phyloP scores from a whole-genome alignment of 169 alveolate genomes.

The Plasmodium billcollinsi region DNA sequence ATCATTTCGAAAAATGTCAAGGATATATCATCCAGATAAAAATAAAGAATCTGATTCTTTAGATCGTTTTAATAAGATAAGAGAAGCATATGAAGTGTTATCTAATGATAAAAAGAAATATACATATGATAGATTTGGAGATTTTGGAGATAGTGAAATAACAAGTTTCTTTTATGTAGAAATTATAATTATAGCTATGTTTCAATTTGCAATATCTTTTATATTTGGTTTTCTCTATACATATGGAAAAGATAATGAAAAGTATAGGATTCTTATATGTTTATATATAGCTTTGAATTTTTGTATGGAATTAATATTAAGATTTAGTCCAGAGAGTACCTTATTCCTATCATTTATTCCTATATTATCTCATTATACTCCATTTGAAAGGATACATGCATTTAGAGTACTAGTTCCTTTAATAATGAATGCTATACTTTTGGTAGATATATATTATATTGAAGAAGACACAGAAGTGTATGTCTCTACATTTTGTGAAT shows the following conservation, averaged over 20 bases:
- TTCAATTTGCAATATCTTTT: constrained; percentile 77
- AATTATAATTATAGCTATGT: constrained; percentile 69
- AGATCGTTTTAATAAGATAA: constrained; percentile 89
- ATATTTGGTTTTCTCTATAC: constrained; percentile 76
- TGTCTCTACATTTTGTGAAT: constrained; percentile 51
- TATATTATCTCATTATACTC: constrained; percentile 51
- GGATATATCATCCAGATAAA: constrained; percentile 94
- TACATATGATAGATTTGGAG: constrained; percentile 93
- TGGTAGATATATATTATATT: constrained; percentile 46
- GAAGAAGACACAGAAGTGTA: constrained; percentile 59
- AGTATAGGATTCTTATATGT: constrained; percentile 62
- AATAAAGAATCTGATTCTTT: constrained; percentile 88
- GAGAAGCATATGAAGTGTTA: constrained; percentile 94
- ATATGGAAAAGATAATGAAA: constrained; percentile 76
- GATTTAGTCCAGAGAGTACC: constrained; percentile 65
- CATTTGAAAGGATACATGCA: constrained; percentile 67
- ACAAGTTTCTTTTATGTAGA: constrained; percentile 68
- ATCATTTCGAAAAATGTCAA: constrained; percentile 76
- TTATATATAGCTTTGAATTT: constrained; percentile 58
- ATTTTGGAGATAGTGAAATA: constrained; percentile 86
- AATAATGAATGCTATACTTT: constrained; percentile 56
- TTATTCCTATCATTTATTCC: constrained; percentile 48
- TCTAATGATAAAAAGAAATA: constrained; percentile 90
- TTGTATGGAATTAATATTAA: constrained; percentile 55
- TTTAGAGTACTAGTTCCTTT: constrained; percentile 62